Evolutionary conservation across 2,329 filamentous ascomycete genomes (phyloP).

Genomic region (Zarea fungicola): DNA sequence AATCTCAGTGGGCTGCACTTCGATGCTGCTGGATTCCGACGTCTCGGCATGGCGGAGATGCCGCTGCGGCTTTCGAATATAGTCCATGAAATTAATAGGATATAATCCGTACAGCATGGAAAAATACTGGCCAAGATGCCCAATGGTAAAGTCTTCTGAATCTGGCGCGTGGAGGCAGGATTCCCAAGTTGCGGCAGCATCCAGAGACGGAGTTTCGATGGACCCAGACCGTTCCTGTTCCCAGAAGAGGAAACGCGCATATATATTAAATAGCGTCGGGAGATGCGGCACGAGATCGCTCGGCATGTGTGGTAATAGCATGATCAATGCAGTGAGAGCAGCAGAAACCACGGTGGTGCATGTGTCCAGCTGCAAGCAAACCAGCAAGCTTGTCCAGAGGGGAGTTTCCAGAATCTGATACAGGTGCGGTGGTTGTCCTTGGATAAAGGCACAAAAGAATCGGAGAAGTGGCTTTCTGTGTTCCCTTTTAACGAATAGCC

Average conservation of each 20-base stretch:
- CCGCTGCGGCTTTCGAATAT: slow-evolving; percentile 74
- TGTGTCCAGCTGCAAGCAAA: slow-evolving; percentile 70
- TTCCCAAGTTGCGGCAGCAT: slow-evolving; percentile 53
- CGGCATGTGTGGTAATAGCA: slow-evolving; percentile 79
- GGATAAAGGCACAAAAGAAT: slow-evolving; percentile 67
- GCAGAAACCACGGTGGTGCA: slow-evolving; percentile 73
- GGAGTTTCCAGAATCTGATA: slow-evolving; percentile 67
- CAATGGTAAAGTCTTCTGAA: slow-evolving; percentile 55
- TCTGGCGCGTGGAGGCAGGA: slow-evolving; percentile 57
- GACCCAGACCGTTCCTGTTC: slow-evolving; percentile 47
- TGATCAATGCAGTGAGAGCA: slow-evolving; percentile 68
- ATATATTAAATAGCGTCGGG: slow-evolving; percentile 73
- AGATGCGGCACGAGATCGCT: slow-evolving; percentile 63
- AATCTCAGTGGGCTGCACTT: slow-evolving; percentile 73
- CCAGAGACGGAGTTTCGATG: slow-evolving; percentile 35
- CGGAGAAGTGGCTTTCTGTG: slow-evolving; percentile 60
- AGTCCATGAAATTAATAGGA: slow-evolving; percentile 81
- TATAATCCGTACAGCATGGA: slow-evolving; percentile 80
- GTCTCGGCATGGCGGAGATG: slow-evolving; percentile 71
- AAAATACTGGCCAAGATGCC: slow-evolving; percentile 69
- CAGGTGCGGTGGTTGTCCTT: slow-evolving; percentile 72
- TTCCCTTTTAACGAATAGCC: slow-evolving; percentile 58
- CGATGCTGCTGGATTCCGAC: slow-evolving; percentile 65
- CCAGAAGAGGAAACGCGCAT: slow-evolving; percentile 76
- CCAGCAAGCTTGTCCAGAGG: slow-evolving; percentile 65